Base-by-base conservation (phyloP, 495 filamentous ascomycete genomes). In the Cudoniella acicularis region DNA sequence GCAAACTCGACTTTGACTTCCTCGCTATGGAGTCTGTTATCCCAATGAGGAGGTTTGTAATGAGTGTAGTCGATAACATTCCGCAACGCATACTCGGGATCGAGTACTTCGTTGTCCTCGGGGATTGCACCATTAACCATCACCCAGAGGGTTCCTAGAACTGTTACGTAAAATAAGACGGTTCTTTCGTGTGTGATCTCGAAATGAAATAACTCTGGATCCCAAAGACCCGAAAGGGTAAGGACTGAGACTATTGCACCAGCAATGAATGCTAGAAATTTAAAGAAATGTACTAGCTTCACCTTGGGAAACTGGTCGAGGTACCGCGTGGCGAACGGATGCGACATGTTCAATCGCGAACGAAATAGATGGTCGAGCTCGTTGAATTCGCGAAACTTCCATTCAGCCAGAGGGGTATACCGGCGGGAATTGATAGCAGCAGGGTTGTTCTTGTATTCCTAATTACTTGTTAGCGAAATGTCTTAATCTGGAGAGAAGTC, bases 321-420 rank as follows among this genome's bases (percentile, higher is more conserved):
- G 66, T 98, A 98, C 40, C 88, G 87, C 49, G 86, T 89, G 1
- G 94, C 94, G 67, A 88, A 96, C 0, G 93, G 93, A 64, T 92
- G 91, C 4, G 95, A 96, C 89, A 97, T 94, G 64, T 96, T 91
- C 54, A 89, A 79, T 11, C 94, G 85, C 56, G 91, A 87, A 60
- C 91, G 81, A 65, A 96, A 98, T 1, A 98, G 76, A 74, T 98
- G 94, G 62, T 85, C 86, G 0, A 98, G 82, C 70, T 98, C 94
- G 65, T 98, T 98, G 78, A 98, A 98, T 70, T 98, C 93, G 50
- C 94, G 88, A 59, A 98, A 97, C 65, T 96, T 97, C 95, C 94
- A 98, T 69, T 95, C 89, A 1, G 95, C 94, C 49, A 96, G 81
- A 1, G 92, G 90, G 1, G 92, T 97, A 65, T 96, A 98, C 64